Evolutionary conservation across 1,139 yeast genomes (phyloP).

Genomic region (Diutina ranongensis): DNA sequence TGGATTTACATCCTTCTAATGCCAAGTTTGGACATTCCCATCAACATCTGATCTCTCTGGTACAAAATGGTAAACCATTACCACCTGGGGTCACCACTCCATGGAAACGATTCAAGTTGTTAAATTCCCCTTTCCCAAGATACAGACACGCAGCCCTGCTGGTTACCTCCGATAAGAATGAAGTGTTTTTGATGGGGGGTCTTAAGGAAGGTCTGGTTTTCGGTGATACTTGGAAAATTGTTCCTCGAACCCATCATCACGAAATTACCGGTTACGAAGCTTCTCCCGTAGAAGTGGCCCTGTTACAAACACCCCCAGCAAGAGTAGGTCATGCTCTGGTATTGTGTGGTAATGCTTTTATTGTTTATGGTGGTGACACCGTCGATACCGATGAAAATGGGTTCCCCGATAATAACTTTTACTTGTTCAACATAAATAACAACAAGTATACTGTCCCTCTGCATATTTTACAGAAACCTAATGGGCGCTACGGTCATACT

Average conservation of each 20-base stretch:
- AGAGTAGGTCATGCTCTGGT: constrained; percentile 94
- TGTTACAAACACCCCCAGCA: constrained; percentile 70
- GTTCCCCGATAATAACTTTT: constrained; percentile 77
- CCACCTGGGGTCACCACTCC: constrained; percentile 30
- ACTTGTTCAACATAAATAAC: constrained; percentile 82
- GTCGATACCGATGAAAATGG: constrained; percentile 73
- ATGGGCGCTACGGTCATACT: constrained; percentile 92
- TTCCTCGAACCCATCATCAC: constrained; percentile 27
- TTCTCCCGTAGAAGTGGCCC: constrained; percentile 45
- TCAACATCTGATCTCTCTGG: background rate
- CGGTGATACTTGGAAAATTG: constrained; percentile 85
- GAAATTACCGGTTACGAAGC: constrained; percentile 35
- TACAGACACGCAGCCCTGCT: constrained; percentile 86
- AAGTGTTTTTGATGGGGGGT: constrained; percentile 89
- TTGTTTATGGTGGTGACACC: constrained; percentile 94
- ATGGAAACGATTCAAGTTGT: constrained; percentile 64
- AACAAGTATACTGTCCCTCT: constrained; percentile 84
- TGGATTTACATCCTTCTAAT: background rate
- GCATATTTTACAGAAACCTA: constrained; percentile 74
- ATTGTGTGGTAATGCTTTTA: constrained; percentile 88
- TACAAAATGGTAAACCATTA: background rate
- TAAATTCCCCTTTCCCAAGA: constrained; percentile 84
- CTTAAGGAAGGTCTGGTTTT: constrained; percentile 84
- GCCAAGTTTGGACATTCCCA: constrained; percentile 1
- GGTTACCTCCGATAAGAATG: constrained; percentile 67